Percentiles rank a stretch among this genome's conserved stretches.
Conservation (phyloP, 2,329 filamentous ascomycete genomes). For the Claviceps pazoutovae region DNA sequence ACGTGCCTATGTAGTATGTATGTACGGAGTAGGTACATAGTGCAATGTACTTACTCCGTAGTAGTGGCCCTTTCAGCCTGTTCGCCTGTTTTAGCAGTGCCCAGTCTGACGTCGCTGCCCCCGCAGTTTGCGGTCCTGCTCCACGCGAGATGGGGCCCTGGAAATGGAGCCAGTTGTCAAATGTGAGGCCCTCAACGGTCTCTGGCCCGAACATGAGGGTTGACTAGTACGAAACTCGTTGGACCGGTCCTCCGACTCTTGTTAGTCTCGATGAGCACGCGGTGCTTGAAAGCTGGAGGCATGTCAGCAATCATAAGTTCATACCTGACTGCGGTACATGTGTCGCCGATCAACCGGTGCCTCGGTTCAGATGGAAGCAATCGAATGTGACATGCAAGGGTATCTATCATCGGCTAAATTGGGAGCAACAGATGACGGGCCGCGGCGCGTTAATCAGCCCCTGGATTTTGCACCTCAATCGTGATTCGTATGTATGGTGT, state of each 20-base stretch:
- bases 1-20: no score
- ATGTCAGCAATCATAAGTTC: no score
- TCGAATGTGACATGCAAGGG: background rate
- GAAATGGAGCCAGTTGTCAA: background rate
- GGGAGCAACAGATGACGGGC: no score
- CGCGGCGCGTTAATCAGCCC: background rate
- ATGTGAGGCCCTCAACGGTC: background rate
- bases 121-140: background rate
- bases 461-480: background rate
- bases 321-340: no score
- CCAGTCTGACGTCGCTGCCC: background rate
- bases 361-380: background rate
- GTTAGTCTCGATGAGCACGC: background rate
- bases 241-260: background rate
- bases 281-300: no score
- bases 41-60: no score
- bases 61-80: background rate
- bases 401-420: no score
- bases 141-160: background rate
- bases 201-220: background rate
- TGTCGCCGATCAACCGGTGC: no score
- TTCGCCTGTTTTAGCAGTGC: background rate
- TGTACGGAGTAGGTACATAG: no score
- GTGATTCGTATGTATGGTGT: no score
- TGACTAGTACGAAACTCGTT: background rate